Conservation (phyloP, 805 yeast genomes). For the Ogataea populi-albae region DNA sequence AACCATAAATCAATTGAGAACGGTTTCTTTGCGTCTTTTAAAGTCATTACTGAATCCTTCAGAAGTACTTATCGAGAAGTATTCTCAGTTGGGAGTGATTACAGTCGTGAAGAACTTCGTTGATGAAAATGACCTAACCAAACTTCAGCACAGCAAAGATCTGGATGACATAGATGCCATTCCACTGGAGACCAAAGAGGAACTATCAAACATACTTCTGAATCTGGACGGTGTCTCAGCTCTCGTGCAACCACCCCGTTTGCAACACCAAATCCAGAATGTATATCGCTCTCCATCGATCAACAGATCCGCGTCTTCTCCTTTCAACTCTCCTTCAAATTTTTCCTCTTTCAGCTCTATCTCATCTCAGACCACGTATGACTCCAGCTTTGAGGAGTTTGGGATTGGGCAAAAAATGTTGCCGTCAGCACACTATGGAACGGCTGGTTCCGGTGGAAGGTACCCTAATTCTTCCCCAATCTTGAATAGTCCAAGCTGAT, state of each 20-base stretch:
- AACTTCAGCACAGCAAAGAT: constrained; percentile 19
- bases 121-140: constrained; percentile 23
- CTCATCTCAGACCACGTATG: constrained; percentile 31
- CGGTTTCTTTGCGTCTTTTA: constrained; percentile 42
- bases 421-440: constrained; percentile 6
- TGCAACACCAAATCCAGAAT: constrained; percentile 11
- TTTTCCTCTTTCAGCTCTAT: constrained; percentile 32
- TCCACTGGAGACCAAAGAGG: constrained; percentile 11
- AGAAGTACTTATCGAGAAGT: constrained; percentile 51
- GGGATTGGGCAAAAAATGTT: constrained; percentile 12
- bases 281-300: constrained; percentile 23
- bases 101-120: constrained; percentile 38
- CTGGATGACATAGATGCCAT: constrained; percentile 16
- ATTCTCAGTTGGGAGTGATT: constrained; percentile 51
- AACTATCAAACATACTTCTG: constrained; percentile 17
- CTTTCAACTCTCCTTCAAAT: constrained; percentile 32
- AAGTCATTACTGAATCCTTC: constrained; percentile 44
- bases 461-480: constrained; percentile 28
- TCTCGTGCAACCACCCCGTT: constrained; percentile 12
- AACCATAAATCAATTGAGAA: constrained; percentile 39
- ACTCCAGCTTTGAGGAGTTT: constrained; percentile 25
- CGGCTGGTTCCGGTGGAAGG: constrained; percentile 11
- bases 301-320: constrained; percentile 23
- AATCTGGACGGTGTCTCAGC: constrained; percentile 17
- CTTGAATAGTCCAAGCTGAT: constrained; percentile 15